Percentiles rank a stretch among this genome's conserved stretches.
These are phyloP conservation scores for Quercus ilex DNA, from an alignment of 306 rosid genomes.

Conservation along the genomic window DNA sequence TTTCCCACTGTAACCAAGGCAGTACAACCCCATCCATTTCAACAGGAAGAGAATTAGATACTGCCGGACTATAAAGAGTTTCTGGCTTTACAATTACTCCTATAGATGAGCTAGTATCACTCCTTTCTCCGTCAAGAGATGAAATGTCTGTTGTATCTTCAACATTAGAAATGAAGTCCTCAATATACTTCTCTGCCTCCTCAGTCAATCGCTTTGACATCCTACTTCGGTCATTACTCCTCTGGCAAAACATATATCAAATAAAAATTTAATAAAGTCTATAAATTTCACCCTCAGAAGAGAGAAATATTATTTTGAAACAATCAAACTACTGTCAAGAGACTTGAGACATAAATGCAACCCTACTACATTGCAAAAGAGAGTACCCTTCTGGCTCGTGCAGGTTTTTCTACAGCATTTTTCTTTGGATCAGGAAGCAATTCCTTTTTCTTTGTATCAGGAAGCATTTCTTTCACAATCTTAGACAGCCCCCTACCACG, in stretches of 20 bases:
- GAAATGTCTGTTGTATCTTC: conserved; percentile 97
- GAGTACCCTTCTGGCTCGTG: conserved; percentile 66
- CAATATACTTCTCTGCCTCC: conserved; percentile 89
- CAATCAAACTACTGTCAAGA: conserved; percentile 5
- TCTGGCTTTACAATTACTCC: conserved; percentile 66
- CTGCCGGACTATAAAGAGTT: conserved; percentile 39
- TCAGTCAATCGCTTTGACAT: conserved; percentile 73
- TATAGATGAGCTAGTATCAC: conserved; percentile 86
- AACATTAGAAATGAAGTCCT: conserved; percentile 90
- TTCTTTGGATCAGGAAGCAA: conserved; percentile 55
- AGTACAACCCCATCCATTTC: conserved; percentile 74
- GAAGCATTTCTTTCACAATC: conserved; percentile 60
- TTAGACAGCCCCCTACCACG: conserved; percentile 71
- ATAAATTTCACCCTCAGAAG: conserved; percentile 11
- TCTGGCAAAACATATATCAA: conserved; percentile 38
- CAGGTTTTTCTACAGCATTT: conserved; percentile 38
- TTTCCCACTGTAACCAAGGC: conserved; percentile 98
- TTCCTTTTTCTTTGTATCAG: conserved; percentile 48
- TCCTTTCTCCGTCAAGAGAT: conserved; percentile 91
- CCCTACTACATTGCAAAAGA: conserved; percentile 11
- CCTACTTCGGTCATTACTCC: conserved; percentile 74
- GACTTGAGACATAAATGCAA: conserved; percentile 6
- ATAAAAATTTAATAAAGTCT: conserved; percentile 3
- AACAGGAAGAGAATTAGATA: conserved; percentile 50
- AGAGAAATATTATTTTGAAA: not conserved